These are phyloP conservation scores for Dictyostelium purpureum DNA, from an alignment of 78 protist species.

Conservation along the genomic window DNA sequence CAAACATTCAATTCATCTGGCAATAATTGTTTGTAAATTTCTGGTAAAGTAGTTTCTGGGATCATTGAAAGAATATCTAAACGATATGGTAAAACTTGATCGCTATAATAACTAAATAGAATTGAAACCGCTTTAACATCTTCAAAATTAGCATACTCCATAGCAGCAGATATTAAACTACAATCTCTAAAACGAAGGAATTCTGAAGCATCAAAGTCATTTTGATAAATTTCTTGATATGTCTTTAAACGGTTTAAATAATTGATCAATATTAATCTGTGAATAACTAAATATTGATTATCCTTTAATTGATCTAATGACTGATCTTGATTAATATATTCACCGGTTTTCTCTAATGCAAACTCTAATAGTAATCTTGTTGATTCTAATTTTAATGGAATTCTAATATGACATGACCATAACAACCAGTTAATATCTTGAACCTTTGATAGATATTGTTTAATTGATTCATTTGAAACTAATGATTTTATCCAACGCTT, in stretches of 20 bases:
- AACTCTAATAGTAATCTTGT: constrained; percentile 30
- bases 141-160: constrained; percentile 73
- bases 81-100: constrained; percentile 7
- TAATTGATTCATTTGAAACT: constrained; percentile 6
- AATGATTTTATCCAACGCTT: constrained; percentile 37
- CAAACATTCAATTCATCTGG: constrained; percentile 45
- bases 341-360: constrained; percentile 29
- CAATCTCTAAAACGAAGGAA: constrained; percentile 61
- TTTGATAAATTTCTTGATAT: constrained; percentile 62
- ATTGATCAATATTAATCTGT: constrained; percentile 15
- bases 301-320: constrained; percentile 18
- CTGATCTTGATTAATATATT: neutral
- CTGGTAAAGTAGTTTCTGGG: constrained; percentile 51
- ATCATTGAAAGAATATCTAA: constrained; percentile 49
- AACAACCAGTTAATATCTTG: constrained; percentile 58
- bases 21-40: neutral
- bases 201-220: constrained; percentile 51
- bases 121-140: constrained; percentile 52
- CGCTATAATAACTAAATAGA: constrained; percentile 9
- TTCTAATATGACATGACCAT: constrained; percentile 61
- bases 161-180: constrained; percentile 38
- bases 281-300: neutral
- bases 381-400: constrained; percentile 36
- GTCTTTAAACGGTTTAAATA: constrained; percentile 44
- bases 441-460: constrained; percentile 49